Conservation (phyloP, 306 rosid genomes). For the Psophocarpus tetragonolobus region DNA sequence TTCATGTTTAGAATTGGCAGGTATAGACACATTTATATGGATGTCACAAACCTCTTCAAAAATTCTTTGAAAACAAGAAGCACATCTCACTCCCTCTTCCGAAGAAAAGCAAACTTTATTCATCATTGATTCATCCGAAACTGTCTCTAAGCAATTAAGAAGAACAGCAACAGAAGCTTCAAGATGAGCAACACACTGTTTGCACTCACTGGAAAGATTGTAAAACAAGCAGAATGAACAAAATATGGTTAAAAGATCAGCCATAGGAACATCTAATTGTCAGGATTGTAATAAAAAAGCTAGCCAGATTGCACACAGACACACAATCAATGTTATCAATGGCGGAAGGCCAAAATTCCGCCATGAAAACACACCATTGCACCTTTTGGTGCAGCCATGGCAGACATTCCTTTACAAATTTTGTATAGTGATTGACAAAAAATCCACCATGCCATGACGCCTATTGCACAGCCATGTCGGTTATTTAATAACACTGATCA, state of each 20-base stretch:
- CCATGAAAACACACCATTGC: too few species aligned
- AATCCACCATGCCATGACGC: too few species aligned
- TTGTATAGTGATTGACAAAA: too few species aligned
- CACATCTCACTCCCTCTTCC: conserved; percentile 86
- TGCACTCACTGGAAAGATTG: conserved; percentile 61
- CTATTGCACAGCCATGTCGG: too few species aligned
- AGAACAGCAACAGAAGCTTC: conserved; percentile 82
- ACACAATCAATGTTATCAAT: too few species aligned
- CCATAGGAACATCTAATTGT: background rate
- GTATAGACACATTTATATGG: conserved; percentile 15
- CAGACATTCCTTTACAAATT: too few species aligned
- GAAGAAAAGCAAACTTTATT: conserved; percentile 59
- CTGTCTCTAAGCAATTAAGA: conserved; percentile 77
- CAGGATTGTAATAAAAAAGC: conserved; percentile 20
- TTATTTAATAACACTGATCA: too few species aligned
- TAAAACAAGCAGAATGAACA: conserved; percentile 19
- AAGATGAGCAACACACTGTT: conserved; percentile 61
- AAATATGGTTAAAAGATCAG: conserved; percentile 15
- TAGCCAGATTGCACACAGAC: conserved; percentile 5
- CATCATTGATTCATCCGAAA: conserved; percentile 44
- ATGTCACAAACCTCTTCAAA: conserved; percentile 38
- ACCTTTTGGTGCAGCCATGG: too few species aligned
- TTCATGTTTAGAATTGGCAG: background rate
- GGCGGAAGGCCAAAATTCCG: too few species aligned
- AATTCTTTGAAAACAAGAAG: conserved; percentile 72